Base-by-base conservation (phyloP, 2,329 filamentous ascomycete genomes). In the Zasmidium angulare region DNA sequence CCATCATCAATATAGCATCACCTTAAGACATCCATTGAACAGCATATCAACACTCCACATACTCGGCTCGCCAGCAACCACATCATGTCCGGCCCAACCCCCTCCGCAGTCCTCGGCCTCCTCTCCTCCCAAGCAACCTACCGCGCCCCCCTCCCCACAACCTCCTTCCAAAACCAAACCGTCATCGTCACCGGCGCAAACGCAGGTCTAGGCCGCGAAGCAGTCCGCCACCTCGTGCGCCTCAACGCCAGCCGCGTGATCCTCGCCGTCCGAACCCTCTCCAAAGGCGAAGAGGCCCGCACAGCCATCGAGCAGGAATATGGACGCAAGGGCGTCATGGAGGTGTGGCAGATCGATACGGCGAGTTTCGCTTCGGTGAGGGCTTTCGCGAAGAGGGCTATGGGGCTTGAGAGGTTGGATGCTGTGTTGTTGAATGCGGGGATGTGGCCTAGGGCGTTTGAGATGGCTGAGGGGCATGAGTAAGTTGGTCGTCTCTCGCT, bases 121-220 rank as follows among this genome's bases (percentile, higher is more conserved):
- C 11, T 43, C 36, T 43, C 36, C 36, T 43, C 36, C 7, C 36
- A 43, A 43, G 36, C 36, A 7, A 43, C 36, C 4, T 43, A 43
- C n/a, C 36, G 36, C n/a, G 36, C 36, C 14, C 36, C 36, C 11
- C 4, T 43, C 9, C 36, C 36, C 36, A 43, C 36, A 17, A 17
- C 6, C 9, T 43, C 14, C 14, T 68, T 71, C 60, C 57, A 69
- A 1, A 68, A 67, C 40, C 71, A 79, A 57, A 79, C 76, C 1
- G 66, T 79, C 24, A 77, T 81, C 31, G 68, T 81, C 21, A 81
- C 79, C 0, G 79, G 79, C 22, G 62, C 73, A 26, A 81, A 81
- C 59, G 71, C 72, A 1, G 79, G 79, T 12, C 63, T 65, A 9
- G 79, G 79, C 3, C 68, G 76, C 19, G 78, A 80, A 68, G 77